Evolutionary conservation across 192 early-diverging fungal species (phyloP).

Genomic region (Polychytrium aggregatum): DNA sequence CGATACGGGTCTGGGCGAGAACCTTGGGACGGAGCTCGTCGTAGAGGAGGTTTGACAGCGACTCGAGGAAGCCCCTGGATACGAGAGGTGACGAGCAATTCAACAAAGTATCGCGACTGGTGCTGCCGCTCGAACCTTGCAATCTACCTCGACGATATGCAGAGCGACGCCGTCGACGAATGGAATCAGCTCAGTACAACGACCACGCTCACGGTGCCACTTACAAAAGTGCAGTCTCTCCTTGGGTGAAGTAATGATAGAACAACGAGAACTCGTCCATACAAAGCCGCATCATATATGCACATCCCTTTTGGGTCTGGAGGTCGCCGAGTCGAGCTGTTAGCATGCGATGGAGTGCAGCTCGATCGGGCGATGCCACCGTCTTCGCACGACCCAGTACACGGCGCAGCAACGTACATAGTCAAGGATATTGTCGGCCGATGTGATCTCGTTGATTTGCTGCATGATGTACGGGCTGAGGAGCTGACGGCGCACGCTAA

Average conservation of each 20-base stretch:
- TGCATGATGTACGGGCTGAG: conserved; percentile 53
- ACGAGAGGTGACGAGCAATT: too few species aligned
- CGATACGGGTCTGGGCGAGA: conserved; percentile 73
- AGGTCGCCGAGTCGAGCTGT: background rate
- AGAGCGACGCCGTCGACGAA: too few species aligned
- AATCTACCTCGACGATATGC: too few species aligned
- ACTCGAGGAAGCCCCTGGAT: conserved; percentile 61
- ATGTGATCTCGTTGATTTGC: conserved; percentile 45
- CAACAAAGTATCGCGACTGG: too few species aligned
- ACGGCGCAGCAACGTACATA: conserved; percentile 4
- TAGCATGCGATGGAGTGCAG: background rate
- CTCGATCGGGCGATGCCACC: too few species aligned
- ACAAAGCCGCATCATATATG: conserved; percentile 74
- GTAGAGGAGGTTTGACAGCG: conserved; percentile 61
- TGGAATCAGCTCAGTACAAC: too few species aligned
- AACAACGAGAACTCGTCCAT: conserved; percentile 75
- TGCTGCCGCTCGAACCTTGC: too few species aligned
- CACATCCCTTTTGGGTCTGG: conserved; percentile 65
- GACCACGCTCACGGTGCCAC: too few species aligned
- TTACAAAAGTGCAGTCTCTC: conserved; percentile 64
- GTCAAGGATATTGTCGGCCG: conserved; percentile 10
- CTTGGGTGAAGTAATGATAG: conserved; percentile 64
- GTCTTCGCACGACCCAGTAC: too few species aligned
- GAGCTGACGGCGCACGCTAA: conserved; percentile 54
- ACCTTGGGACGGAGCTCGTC: conserved; percentile 80